Evolutionary conservation across 1,284 basidiomycete genomes (phyloP).

Genomic region (Apiotrichum gamsii): DNA sequence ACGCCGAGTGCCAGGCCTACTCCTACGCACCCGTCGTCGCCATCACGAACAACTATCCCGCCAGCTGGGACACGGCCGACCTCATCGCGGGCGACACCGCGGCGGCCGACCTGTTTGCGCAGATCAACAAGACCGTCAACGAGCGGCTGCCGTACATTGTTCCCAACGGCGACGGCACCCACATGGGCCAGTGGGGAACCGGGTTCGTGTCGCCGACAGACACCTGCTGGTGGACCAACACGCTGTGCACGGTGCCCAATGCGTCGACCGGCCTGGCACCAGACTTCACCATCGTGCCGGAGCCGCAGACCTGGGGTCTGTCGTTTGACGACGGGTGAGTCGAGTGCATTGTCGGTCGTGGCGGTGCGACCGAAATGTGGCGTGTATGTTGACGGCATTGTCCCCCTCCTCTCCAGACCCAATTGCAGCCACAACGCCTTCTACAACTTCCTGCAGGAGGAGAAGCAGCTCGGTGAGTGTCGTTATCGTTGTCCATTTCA

Average conservation of each 20-base stretch:
- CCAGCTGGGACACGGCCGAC: slow-evolving; percentile 43
- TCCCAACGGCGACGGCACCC: slow-evolving; percentile 1
- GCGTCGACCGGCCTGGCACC: slow-evolving; percentile 25
- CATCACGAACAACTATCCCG: slow-evolving; percentile 32
- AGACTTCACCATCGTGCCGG: slow-evolving; percentile 47
- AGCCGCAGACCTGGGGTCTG: slow-evolving; percentile 53
- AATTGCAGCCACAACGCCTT: slow-evolving; percentile 52
- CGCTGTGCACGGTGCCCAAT: slow-evolving; percentile 41
- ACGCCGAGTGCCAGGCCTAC: slow-evolving; percentile 34
- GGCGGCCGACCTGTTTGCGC: slow-evolving; percentile 36
- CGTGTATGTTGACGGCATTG: too few species aligned
- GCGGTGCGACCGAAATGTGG: too few species aligned
- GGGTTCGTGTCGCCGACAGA: slow-evolving; percentile 4
- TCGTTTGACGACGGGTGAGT: slow-evolving; percentile 54
- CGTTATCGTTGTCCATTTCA: too few species aligned
- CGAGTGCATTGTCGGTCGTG: too few species aligned
- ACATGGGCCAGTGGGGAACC: slow-evolving; percentile 6
- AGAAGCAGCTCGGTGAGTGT: slow-evolving; percentile 52
- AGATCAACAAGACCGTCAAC: slow-evolving; percentile 26
- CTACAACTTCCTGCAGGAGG: slow-evolving; percentile 50
- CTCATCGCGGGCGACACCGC: slow-evolving; percentile 44
- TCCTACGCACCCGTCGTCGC: slow-evolving; percentile 31
- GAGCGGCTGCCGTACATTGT: slow-evolving; percentile 3
- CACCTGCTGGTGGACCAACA: slow-evolving; percentile 47
- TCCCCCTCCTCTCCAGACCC: too few species aligned